Conservation (phyloP, 1,284 basidiomycete genomes). For the Mycosarcoma maydis region DNA sequence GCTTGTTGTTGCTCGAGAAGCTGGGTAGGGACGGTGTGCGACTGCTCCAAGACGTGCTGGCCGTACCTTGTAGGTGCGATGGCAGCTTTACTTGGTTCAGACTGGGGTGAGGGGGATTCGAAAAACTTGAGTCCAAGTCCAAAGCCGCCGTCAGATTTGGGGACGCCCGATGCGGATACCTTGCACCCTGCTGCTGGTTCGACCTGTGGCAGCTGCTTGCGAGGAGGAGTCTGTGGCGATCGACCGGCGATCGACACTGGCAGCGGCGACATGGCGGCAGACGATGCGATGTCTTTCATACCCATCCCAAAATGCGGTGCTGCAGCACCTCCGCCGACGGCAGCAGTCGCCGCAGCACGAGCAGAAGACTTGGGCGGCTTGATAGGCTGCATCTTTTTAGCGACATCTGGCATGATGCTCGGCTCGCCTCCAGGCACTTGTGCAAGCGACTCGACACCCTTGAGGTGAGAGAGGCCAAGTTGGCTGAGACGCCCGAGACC, state of each 20-base stretch:
- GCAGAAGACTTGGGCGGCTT: conserved; percentile 50
- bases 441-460: conserved; percentile 23
- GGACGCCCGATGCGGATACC: conserved; percentile 33
- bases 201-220: conserved; percentile 9
- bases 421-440: conserved; percentile 16
- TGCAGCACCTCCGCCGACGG: conserved; percentile 6
- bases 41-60: conserved; percentile 13
- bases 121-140: conserved; percentile 49
- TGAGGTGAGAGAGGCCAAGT: conserved; percentile 36
- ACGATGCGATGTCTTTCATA: conserved; percentile 29
- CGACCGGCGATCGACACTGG: conserved; percentile 47
- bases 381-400: conserved; percentile 20
- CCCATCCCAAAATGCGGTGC: conserved; percentile 21
- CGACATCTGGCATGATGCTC: not conserved
- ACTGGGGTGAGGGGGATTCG: conserved; percentile 37
- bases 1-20: conserved; percentile 4
- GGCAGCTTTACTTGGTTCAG: conserved; percentile 21
- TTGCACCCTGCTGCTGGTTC: conserved; percentile 19
- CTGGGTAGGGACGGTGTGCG: conserved; percentile 6
- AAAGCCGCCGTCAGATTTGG: conserved; percentile 32
- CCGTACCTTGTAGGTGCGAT: conserved; percentile 23
- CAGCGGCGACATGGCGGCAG: conserved; percentile 37
- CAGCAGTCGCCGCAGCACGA: conserved; percentile 6
- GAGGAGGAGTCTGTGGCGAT: conserved; percentile 42
- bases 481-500: conserved; percentile 49